phyloP scores from a whole-genome alignment of 2,329 filamentous ascomycete species.

The Aureobasidium sp. region DNA sequence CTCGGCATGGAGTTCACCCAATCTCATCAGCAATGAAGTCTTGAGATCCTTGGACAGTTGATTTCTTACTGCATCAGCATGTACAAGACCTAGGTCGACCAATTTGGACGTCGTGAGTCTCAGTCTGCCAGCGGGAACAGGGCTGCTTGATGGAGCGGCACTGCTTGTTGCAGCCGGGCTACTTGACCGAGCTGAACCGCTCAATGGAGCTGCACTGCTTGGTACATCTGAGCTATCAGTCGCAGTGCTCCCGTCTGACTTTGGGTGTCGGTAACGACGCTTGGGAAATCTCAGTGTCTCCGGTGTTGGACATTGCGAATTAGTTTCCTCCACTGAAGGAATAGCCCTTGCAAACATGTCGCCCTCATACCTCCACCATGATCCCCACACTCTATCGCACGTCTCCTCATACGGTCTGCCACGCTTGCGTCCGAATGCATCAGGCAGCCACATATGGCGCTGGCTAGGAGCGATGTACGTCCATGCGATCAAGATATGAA shows the following conservation, averaged over 20 bases:
- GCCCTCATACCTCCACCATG: background rate
- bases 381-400: background rate
- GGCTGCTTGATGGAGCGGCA: background rate
- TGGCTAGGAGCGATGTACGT: background rate
- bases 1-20: background rate
- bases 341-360: background rate
- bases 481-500: background rate
- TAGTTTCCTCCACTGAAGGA: background rate
- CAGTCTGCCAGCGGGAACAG: background rate
- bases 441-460: background rate
- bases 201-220: background rate
- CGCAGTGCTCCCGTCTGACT: background rate
- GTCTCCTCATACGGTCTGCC: background rate
- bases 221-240: background rate
- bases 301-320: background rate
- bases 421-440: background rate
- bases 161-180: background rate
- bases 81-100: background rate
- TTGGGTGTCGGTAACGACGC: background rate
- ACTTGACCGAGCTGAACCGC: background rate
- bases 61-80: background rate
- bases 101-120: background rate
- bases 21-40: background rate
- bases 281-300: background rate
- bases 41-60: background rate